phyloP scores from a whole-genome alignment of 2,329 filamentous ascomycete species.

The Trichoderma sp. region DNA sequence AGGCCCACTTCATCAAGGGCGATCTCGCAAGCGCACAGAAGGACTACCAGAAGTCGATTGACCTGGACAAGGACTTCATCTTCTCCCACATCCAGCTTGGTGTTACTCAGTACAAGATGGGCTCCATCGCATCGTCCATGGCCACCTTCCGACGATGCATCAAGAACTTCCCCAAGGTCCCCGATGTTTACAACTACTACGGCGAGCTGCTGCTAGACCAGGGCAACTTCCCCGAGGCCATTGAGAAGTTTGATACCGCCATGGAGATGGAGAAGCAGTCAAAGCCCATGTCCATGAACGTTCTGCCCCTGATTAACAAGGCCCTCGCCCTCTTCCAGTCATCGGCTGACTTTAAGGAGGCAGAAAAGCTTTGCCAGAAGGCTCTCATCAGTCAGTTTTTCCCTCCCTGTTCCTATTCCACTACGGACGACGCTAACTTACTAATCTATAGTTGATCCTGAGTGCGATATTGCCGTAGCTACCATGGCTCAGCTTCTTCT shows the following conservation, averaged over 20 bases:
- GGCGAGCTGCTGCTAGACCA: constrained; percentile 96
- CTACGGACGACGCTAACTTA: constrained; percentile 42
- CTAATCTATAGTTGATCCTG: constrained; percentile 76
- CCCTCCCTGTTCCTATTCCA: neutral
- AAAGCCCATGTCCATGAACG: constrained; percentile 95
- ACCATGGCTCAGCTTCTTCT: constrained; percentile 98
- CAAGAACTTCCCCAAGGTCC: constrained; percentile 96
- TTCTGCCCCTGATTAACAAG: constrained; percentile 97
- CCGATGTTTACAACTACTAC: constrained; percentile 99
- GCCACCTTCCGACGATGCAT: constrained; percentile 96
- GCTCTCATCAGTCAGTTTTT: constrained; percentile 83
- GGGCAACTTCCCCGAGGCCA: constrained; percentile 91
- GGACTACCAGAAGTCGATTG: constrained; percentile 99
- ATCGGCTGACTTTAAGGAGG: constrained; percentile 94
- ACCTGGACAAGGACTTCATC: constrained; percentile 93
- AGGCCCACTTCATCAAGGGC: constrained; percentile 95
- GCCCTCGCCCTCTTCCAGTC: constrained; percentile 95
- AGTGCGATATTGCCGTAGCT: constrained; percentile 97
- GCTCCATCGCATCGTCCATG: constrained; percentile 96
- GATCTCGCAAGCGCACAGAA: constrained; percentile 93
- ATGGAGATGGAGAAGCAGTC: constrained; percentile 97
- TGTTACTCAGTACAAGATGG: constrained; percentile 99
- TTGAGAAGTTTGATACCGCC: constrained; percentile 98
- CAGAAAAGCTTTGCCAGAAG: constrained; percentile 96
- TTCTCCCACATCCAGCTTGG: constrained; percentile 99